Evolutionary conservation across 108 stramenopile species (phyloP).

Genomic region (Bacterosira constricta): DNA sequence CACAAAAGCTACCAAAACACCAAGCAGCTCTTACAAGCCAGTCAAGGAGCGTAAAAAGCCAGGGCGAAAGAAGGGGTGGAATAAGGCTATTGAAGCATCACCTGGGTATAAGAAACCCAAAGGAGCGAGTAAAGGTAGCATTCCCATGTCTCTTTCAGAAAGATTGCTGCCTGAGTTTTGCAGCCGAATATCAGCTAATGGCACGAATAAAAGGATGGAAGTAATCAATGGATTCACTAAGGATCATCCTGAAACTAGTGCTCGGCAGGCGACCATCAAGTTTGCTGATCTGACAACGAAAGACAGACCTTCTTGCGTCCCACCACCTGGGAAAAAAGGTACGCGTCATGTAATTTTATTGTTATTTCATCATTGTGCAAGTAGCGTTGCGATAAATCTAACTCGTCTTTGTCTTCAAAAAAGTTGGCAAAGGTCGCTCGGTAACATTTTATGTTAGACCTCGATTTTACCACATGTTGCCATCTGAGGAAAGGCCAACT

Average conservation of each 20-base stretch:
- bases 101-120: conserved; percentile 14
- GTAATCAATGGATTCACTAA: conserved; percentile 79
- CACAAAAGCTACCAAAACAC: conserved; percentile 40
- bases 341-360: background rate
- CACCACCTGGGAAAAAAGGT: conserved; percentile 48
- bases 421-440: conserved; percentile 66
- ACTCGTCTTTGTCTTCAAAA: background rate
- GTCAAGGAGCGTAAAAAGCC: conserved; percentile 45
- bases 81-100: conserved; percentile 27
- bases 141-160: conserved; percentile 83
- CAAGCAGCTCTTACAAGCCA: conserved; percentile 50
- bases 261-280: conserved; percentile 81
- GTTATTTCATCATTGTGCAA: background rate
- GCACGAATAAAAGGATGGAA: conserved; percentile 73
- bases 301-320: conserved; percentile 75
- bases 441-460: conserved; percentile 85
- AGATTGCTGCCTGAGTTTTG: conserved; percentile 79
- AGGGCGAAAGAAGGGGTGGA: conserved; percentile 53
- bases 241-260: conserved; percentile 78
- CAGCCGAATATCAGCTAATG: conserved; percentile 69
- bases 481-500: conserved; percentile 68
- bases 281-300: conserved; percentile 83
- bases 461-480: conserved; percentile 77
- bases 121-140: conserved; percentile 50
- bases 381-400: no score